Evolutionary conservation across 768 basidiomycete species (phyloP), one percentile per base, ranked within the genome.

Genomic region (Suillus plorans): DNA sequence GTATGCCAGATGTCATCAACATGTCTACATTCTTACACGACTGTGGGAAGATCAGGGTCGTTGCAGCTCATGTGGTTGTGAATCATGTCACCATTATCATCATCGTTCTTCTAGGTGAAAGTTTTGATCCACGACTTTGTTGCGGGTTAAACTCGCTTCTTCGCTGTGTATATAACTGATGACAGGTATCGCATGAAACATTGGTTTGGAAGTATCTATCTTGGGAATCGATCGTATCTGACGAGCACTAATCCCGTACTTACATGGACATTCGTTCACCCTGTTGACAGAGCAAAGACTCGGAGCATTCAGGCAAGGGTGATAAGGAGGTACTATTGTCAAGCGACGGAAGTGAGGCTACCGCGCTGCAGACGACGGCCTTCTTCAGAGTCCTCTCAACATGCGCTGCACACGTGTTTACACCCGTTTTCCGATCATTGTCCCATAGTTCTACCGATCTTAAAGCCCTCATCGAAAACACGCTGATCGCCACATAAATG

Each of bases 401-500:
- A 61, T 61, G 57, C 55, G 58, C 55, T 16, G 37, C 13, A 55
- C 63, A 59, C 61, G 60, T 67, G 56, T 60, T 47, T 18, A 47
- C 64, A 62, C 64, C 61, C 53, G 68, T 70, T 52, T 72, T 68
- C 45, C 39, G 52, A 63, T 64, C 67, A 68, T 49, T 55, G 25
- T 58, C 2, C 25, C 10, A 41, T 14, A 6, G 10, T 42, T 59
- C 22, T 18, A 41, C 39, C 25, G 41, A 59, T 66, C 60, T 66
- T 62, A 65, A 69, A 41, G 64, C 71, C 75, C 75, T 78, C 75
- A 42, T 75, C 72, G 67, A 75, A 72, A 67, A 75, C 75, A 76
- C 75, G 75, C 73, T 75, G 75, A 67, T 69, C 66, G 66, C 56
- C 73, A 76, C 75, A 73, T 76, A 76, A 76, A 68, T 65, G 59